A percentile compares a stretch with the other conserved stretches of the same genome.
These are phyloP conservation scores for Verbascum thapsus DNA, from an alignment of 257 asterid genomes.

Conservation along the genomic window DNA sequence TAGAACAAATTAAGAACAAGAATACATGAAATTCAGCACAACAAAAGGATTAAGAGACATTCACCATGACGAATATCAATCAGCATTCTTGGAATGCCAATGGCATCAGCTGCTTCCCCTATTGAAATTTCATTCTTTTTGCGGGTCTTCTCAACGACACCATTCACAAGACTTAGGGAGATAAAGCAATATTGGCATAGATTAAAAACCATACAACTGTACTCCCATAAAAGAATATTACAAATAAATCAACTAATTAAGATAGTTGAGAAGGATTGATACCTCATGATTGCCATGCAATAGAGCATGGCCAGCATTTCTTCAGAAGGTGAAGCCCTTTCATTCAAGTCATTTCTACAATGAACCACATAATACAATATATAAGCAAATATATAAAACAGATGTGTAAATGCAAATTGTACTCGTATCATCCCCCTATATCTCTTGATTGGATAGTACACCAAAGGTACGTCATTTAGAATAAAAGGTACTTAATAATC, in stretches of 20 bases:
- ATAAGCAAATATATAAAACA: background rate
- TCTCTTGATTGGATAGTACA: background rate
- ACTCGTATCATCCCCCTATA: background rate
- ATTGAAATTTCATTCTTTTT: slow-evolving; percentile 70
- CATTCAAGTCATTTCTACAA: slow-evolving; percentile 57
- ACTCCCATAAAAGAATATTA: slow-evolving; percentile 13
- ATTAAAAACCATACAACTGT: slow-evolving; percentile 3
- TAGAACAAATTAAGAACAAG: no score
- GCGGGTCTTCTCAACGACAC: slow-evolving; percentile 80
- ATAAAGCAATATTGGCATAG: background rate
- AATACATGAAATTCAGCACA: background rate
- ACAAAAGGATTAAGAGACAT: slow-evolving; percentile 22
- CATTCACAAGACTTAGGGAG: slow-evolving; percentile 74
- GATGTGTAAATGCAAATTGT: background rate
- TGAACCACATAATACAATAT: slow-evolving; percentile 17
- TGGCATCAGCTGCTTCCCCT: slow-evolving; percentile 81
- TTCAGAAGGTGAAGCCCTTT: slow-evolving; percentile 53
- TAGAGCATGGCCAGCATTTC: slow-evolving; percentile 74
- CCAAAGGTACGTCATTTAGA: background rate
- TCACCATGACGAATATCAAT: slow-evolving; percentile 95
- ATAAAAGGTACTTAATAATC: no score
- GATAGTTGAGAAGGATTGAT: background rate
- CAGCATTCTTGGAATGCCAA: slow-evolving; percentile 83
- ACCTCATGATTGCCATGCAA: slow-evolving; percentile 89
- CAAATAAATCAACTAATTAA: slow-evolving; percentile 4